Evolutionary conservation across 768 basidiomycete species (phyloP), one percentile per base, ranked within the genome.

Genomic region (Pleurotus giganteus): DNA sequence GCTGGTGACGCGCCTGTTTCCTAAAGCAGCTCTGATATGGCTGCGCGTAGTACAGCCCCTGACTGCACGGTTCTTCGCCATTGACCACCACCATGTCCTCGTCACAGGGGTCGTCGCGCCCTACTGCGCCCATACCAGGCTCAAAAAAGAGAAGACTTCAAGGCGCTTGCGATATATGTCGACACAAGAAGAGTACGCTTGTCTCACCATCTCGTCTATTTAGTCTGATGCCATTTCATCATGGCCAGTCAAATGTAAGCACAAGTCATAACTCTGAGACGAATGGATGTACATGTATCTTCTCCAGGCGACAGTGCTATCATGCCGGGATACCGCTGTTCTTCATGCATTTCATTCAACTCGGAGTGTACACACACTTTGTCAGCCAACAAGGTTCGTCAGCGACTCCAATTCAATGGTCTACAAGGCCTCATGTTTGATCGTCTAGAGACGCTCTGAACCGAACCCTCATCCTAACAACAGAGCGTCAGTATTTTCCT

Each of bases 91-190:
- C 31, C 17, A 49, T 51, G 49, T 37, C 49, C 34, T 37, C 49
- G 19, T n/a, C 31, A 9, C 7, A 17, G 26, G 26, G 15, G 19
- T 15, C 21, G 26, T 8, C 34, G 12, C 21, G 15, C 15, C 15
- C 32, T 4, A 24, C 24, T 37, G 19, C n/a, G 5, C 32, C 49
- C 37, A 17, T 51, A 13, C 49, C 49, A 31, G 49, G 49, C 34
- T 51, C 49, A 4, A 91, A 91, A 75, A 89, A 88, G 66, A 71
- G 89, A 34, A 77, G 83, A 58, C 79, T 91, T 27, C 87, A 89
- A 68, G 71, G 90, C 26, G 90, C 90, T 5, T 94, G 91, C 64
- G 91, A 93, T 63, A 79, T 85, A 0, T 94, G 91, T 65, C 76
- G 91, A 32, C 75, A 89, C 55, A 93, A 92, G 77, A 94, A 94